Evolutionary conservation across 2,329 filamentous ascomycete genomes (phyloP).

Genomic region (Calycina herbarum): DNA sequence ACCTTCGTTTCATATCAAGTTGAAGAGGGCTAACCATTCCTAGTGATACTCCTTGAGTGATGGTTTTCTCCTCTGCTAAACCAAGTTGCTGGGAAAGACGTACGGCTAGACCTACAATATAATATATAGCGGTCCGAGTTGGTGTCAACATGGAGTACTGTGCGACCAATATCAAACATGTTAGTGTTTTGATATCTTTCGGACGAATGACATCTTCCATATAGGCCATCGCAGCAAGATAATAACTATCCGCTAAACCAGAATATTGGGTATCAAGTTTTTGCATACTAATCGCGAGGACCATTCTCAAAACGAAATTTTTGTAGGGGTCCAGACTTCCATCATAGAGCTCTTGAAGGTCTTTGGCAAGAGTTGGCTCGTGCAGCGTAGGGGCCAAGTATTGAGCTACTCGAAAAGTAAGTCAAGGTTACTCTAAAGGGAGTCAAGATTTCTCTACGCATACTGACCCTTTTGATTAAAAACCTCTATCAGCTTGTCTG

Average conservation of each 20-base stretch:
- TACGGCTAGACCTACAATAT: constrained; percentile 84
- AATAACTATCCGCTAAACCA: constrained; percentile 93
- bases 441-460: background rate
- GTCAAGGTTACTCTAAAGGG: constrained; percentile 6
- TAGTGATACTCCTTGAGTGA: constrained; percentile 58
- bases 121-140: constrained; percentile 89
- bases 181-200: constrained; percentile 88
- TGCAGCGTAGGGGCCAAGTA: constrained; percentile 85
- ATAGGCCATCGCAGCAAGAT: constrained; percentile 81
- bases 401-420: constrained; percentile 60
- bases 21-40: constrained; percentile 68
- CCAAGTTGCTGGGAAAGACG: constrained; percentile 88
- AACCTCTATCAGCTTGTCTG: constrained; percentile 77
- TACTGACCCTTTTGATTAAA: constrained; percentile 78
- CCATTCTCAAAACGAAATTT: constrained; percentile 86
- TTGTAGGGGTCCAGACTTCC: constrained; percentile 77
- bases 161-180: constrained; percentile 83
- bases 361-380: constrained; percentile 73
- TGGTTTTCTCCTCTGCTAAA: constrained; percentile 84
- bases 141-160: constrained; percentile 93
- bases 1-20: constrained; percentile 82
- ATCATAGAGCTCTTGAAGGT: constrained; percentile 78
- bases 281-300: constrained; percentile 92
- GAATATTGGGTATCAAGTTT: constrained; percentile 87
- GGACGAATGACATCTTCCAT: constrained; percentile 80